Conservation (phyloP, 1,284 basidiomycete species). For the Cryptococcus jaspeensis region DNA sequence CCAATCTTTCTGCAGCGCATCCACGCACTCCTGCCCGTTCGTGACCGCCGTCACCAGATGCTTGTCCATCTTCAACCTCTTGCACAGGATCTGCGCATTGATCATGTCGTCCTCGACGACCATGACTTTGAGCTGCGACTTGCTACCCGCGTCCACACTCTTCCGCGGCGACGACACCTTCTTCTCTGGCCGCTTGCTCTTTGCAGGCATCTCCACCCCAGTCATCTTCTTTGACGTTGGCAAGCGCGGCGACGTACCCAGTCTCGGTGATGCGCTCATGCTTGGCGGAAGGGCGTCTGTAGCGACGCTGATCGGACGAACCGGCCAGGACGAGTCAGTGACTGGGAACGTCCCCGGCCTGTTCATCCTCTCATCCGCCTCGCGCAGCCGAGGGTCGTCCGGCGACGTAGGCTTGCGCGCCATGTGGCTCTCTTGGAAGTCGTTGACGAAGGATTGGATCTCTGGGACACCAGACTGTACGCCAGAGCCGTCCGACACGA, state of each 20-base stretch:
- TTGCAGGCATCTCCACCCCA: too few species aligned
- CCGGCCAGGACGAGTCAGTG: conserved; percentile 48
- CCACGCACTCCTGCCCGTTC: conserved; percentile 75
- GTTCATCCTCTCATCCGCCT: conserved; percentile 40
- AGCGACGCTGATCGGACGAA: conserved; percentile 47
- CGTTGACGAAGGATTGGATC: conserved; percentile 68
- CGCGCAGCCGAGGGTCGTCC: conserved; percentile 47
- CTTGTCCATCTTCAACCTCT: conserved; percentile 66
- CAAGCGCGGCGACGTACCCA: conserved; percentile 1
- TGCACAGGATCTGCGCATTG: conserved; percentile 70
- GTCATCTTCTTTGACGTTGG: background rate
- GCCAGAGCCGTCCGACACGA: conserved; percentile 19
- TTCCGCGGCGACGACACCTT: background rate
- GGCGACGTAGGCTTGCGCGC: conserved; percentile 31
- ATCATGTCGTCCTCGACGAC: conserved; percentile 74
- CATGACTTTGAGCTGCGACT: conserved; percentile 51
- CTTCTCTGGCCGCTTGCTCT: background rate
- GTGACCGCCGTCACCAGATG: conserved; percentile 67
- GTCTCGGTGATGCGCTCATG: background rate
- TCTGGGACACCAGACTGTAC: conserved; percentile 47
- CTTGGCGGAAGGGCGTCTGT: conserved; percentile 17
- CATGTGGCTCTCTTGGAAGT: conserved; percentile 54
- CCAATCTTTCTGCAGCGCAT: conserved; percentile 60
- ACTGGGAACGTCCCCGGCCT: conserved; percentile 46
- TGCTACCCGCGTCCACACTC: background rate